phyloP scores from a whole-genome alignment of 2,329 filamentous ascomycete species.

The Fusarium sarcochroum region DNA sequence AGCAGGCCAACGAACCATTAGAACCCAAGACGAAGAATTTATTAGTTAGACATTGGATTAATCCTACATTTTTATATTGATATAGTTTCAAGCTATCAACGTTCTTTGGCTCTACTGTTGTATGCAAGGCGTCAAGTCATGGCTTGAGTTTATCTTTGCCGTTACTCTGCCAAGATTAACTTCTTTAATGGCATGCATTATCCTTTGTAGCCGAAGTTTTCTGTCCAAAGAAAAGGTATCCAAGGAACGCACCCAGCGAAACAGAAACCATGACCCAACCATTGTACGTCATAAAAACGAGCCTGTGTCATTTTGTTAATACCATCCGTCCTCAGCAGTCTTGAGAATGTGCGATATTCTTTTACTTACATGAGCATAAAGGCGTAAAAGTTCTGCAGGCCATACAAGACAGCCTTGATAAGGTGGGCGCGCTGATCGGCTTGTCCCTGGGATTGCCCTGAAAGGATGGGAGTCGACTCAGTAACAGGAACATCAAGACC shows the following conservation, averaged over 20 bases:
- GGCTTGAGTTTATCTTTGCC: neutral
- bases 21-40: neutral
- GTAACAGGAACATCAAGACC: slow-evolving; percentile 62
- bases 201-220: slow-evolving; percentile 81
- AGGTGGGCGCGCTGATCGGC: slow-evolving; percentile 79
- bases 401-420: slow-evolving; percentile 87
- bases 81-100: neutral
- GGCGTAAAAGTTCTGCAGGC: slow-evolving; percentile 95
- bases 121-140: neutral
- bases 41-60: neutral
- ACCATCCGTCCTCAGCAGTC: neutral
- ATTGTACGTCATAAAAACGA: slow-evolving; percentile 99
- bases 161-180: neutral
- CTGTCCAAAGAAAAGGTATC: slow-evolving; percentile 86
- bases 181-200: slow-evolving; percentile 68
- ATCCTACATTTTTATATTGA: neutral
- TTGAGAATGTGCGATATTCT: neutral
- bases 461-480: slow-evolving; percentile 74
- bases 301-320: slow-evolving; percentile 67
- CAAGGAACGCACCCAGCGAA: slow-evolving; percentile 87
- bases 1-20: neutral
- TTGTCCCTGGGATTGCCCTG: slow-evolving; percentile 78
- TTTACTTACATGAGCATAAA: slow-evolving; percentile 96
- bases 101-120: neutral
- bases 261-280: slow-evolving; percentile 97